phyloP scores from a whole-genome alignment of 2,329 filamentous ascomycete genomes.

The Calonectria multiphialidica region DNA sequence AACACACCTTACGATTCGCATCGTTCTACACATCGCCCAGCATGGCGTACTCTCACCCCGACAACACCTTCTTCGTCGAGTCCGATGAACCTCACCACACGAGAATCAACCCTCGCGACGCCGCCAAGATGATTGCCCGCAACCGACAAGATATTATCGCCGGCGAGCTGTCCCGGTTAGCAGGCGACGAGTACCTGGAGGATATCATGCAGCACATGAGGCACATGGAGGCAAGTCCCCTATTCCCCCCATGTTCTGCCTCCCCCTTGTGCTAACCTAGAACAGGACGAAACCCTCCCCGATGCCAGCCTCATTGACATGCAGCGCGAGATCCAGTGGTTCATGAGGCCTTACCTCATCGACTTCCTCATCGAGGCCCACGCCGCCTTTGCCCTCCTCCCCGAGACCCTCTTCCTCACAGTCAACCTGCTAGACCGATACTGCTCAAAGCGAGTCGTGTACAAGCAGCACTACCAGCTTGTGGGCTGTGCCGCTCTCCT shows the following conservation, averaged over 20 bases:
- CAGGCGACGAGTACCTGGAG: slow-evolving; percentile 91
- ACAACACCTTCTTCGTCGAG: slow-evolving; percentile 68
- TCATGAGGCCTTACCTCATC: slow-evolving; percentile 97
- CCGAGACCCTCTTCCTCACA: slow-evolving; percentile 94
- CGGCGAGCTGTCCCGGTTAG: slow-evolving; percentile 87
- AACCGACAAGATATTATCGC: slow-evolving; percentile 90
- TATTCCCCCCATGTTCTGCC: neutral
- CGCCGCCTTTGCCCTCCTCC: slow-evolving; percentile 91
- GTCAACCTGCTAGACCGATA: slow-evolving; percentile 98
- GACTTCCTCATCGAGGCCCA: slow-evolving; percentile 99
- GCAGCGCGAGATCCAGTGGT: slow-evolving; percentile 99
- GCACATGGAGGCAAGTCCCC: slow-evolving; percentile 82
- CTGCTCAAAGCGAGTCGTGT: slow-evolving; percentile 97
- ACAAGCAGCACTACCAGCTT: slow-evolving; percentile 98
- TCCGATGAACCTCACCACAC: slow-evolving; percentile 61
- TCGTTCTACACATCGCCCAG: slow-evolving; percentile 44
- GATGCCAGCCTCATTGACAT: slow-evolving; percentile 99
- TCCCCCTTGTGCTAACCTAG: slow-evolving; percentile 39
- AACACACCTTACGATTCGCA: slow-evolving; percentile 36
- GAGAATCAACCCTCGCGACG: slow-evolving; percentile 79
- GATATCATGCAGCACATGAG: slow-evolving; percentile 96
- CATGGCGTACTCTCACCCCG: slow-evolving; percentile 60
- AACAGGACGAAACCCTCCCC: slow-evolving; percentile 83
- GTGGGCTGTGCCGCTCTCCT: slow-evolving; percentile 96
- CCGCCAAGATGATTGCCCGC: slow-evolving; percentile 81